A percentile compares a stretch with the other conserved stretches of the same genome.
Evolutionary conservation across 345 rosid species (phyloP).

Genomic region (Eucalyptus paniculata): DNA sequence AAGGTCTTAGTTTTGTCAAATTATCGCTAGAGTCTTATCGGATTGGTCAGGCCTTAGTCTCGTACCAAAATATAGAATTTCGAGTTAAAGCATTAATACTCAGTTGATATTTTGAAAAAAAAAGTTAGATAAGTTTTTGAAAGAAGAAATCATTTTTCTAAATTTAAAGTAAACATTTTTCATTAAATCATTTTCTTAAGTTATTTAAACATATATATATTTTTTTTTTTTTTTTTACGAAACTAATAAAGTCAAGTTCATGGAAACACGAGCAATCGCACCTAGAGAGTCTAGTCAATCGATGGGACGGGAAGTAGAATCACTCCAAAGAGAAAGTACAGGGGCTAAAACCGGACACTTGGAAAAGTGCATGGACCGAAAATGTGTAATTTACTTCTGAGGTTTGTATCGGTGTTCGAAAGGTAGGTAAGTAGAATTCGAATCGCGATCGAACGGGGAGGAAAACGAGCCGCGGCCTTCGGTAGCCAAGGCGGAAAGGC

Average conservation of each 20-base stretch:
- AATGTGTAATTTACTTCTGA: neutral
- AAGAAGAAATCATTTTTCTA: neutral
- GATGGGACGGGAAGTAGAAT: neutral
- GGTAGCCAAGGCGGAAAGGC: neutral
- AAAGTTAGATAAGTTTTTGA: too few species aligned
- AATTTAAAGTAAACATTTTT: neutral
- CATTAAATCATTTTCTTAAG: neutral
- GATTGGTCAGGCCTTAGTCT: accelerated
- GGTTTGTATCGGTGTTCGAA: neutral
- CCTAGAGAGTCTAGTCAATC: neutral
- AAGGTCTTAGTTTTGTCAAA: neutral
- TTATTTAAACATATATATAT: too few species aligned
- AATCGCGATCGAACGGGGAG: neutral
- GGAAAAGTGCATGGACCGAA: neutral
- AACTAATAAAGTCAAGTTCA: neutral
- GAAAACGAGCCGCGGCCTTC: neutral
- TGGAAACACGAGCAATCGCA: neutral
- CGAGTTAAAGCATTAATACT: too few species aligned
- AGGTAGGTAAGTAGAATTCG: neutral
- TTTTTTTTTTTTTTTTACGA: too few species aligned
- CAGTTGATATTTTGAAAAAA: accelerated
- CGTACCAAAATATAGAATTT: neutral
- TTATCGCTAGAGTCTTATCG: neutral
- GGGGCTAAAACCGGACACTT: neutral
- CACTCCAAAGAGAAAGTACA: neutral